These are phyloP conservation scores for Phlebiopsis flavidoalba DNA, from an alignment of 768 basidiomycete genomes.

Conservation along the genomic window DNA sequence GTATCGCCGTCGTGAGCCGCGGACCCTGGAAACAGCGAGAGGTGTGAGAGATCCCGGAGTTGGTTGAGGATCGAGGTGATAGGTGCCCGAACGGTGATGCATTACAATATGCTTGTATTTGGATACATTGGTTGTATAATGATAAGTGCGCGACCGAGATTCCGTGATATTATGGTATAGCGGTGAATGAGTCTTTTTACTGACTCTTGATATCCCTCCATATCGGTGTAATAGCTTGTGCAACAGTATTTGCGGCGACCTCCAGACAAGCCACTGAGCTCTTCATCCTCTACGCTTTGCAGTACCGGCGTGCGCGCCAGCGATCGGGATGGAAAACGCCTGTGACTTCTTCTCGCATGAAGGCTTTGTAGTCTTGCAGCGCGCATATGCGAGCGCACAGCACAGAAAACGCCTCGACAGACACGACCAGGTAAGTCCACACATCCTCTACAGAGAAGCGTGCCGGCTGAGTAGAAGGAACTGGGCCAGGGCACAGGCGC, in stretches of 20 bases:
- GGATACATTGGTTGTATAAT: not conserved
- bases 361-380: slow-evolving; percentile 53
- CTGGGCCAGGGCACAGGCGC: slow-evolving; percentile 79
- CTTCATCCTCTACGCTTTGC: slow-evolving; percentile 50
- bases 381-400: slow-evolving; percentile 47
- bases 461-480: slow-evolving; percentile 50
- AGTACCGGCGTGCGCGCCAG: slow-evolving; percentile 69
- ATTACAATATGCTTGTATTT: not conserved
- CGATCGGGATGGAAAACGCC: slow-evolving; percentile 77
- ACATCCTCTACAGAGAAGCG: slow-evolving; percentile 58
- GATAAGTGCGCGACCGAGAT: not conserved
- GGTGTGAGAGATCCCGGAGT: not conserved
- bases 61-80: not conserved
- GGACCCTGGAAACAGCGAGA: not conserved
- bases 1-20: too few relatives aligned
- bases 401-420: slow-evolving; percentile 69
- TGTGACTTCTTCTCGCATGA: slow-evolving; percentile 69
- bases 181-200: not conserved
- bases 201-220: slow-evolving; percentile 26
- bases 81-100: not conserved
- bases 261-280: slow-evolving; percentile 55
- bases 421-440: slow-evolving; percentile 63
- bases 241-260: slow-evolving; percentile 66
- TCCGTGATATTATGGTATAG: not conserved
- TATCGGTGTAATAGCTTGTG: slow-evolving; percentile 67